Base-by-base conservation (phyloP, 2,329 filamentous ascomycete genomes). In the Curvularia verruculosa region DNA sequence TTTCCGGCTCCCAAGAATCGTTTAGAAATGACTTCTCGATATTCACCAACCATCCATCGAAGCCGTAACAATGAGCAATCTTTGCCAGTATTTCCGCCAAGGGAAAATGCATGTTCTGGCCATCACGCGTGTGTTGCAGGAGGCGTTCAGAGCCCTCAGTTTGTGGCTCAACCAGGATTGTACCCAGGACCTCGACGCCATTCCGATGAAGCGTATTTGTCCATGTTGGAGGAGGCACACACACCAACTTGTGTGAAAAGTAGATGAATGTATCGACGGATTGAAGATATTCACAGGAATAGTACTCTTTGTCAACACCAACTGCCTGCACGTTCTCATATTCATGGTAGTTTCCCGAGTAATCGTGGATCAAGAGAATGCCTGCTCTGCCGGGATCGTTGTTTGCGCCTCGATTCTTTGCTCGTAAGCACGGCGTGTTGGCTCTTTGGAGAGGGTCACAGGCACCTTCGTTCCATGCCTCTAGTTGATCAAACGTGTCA, bases 41-140 rank as follows among this genome's bases (percentile, higher is more conserved):
- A 46, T 82, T 81, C 31, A 82, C 59, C 29, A 82, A 66, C 78
- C 78, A 82, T 15, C 79, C 80, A 55, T 82, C 79, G 52, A 82
- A 82, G 10, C 78, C 78, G 57, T 77, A 78, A 15, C 74, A 66
- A 15, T 66, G 63, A 10, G 79, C 78, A 43, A 82, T 76, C 13
- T 56, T 51, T 7, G 75, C 75, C 7, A 82, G 60, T 49, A 75
- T 75, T 19, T 64, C 70, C 21, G 77, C 78, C 18, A 79, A 60
- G 8, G 71, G 54, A 39, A 77, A 80, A 5, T 60, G 57, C 3
- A 69, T 18, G 3, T 44, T 40, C n/a, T 60, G 58, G n/a, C 47
- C 52, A n/a, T 50, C 31, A 6, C 18, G 48, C 4, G 23, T 54
- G 31, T 41, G 54, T 19, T 65, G 56, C 5, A 78, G 56, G 15